These are phyloP conservation scores for Xerophyta viscosa DNA, from an alignment of 106 monocot genomes.

Conservation along the genomic window DNA sequence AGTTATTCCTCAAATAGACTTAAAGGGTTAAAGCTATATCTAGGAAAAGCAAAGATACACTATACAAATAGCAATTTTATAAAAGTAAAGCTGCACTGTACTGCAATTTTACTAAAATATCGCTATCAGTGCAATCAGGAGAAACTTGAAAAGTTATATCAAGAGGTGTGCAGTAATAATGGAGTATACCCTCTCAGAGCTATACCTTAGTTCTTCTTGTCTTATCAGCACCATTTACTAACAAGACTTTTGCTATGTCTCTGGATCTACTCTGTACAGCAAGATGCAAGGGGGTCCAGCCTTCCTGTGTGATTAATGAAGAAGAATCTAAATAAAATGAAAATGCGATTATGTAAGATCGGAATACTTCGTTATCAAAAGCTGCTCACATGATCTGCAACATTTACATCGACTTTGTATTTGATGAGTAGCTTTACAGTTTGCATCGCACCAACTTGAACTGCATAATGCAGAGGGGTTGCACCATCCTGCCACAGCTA, in stretches of 20 bases:
- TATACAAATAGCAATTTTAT: too few species aligned
- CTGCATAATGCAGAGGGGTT: slow-evolving; percentile 83
- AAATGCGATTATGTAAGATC: neutral
- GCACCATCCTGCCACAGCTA: slow-evolving; percentile 65
- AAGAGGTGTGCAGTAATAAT: too few species aligned
- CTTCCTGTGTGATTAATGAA: slow-evolving; percentile 44
- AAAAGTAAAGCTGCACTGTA: too few species aligned
- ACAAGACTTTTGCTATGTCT: slow-evolving; percentile 79
- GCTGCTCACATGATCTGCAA: slow-evolving; percentile 73
- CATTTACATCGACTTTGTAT: slow-evolving; percentile 87
- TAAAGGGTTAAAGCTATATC: too few species aligned
- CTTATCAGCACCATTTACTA: slow-evolving; percentile 84
- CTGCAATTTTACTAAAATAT: too few species aligned
- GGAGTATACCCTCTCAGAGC: neutral
- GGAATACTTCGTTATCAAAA: slow-evolving; percentile 3
- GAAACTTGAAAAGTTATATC: too few species aligned
- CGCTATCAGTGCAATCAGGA: too few species aligned
- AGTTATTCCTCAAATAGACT: too few species aligned
- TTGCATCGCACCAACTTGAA: slow-evolving; percentile 94
- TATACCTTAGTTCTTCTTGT: slow-evolving; percentile 82
- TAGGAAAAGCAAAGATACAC: too few species aligned
- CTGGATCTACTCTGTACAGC: slow-evolving; percentile 83
- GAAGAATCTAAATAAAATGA: slow-evolving; percentile 3
- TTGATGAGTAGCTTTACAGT: slow-evolving; percentile 91
- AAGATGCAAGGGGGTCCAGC: slow-evolving; percentile 92